Evolutionary conservation across 1,139 yeast genomes (phyloP), one percentile per base, ranked within the genome.

Genomic region (Nakaseomyces kungkrabaensis): DNA sequence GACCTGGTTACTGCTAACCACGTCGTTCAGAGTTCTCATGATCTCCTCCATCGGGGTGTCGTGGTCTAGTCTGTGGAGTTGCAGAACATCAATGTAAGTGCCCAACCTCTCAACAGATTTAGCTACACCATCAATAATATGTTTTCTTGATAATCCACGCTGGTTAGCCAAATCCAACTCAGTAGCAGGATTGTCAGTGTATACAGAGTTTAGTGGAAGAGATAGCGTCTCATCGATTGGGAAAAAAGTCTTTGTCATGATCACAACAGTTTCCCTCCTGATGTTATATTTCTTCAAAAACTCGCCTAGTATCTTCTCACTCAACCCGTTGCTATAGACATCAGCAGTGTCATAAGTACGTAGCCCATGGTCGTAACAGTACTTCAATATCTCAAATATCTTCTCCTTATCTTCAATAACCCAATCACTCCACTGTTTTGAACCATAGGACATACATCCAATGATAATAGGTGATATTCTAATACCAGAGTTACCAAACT

Each of bases 391-490:
- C 26, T 52, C 50, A 46, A 68, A 59, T 38, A 65, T 53, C 50
- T 58, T 43, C 43, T 70, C 66, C 50, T 69, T 68, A 44, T 68
- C 67, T 27, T 66, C 71, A 5, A 71, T 47, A 8, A 73, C 71
- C 78, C 78, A 74, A 24, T 66, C 68, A 6, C 61, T 69, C 72
- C 73, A 73, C 25, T 51, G 48, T 52, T 72, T 73, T 32, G 59
- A 52, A 7, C 80, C 80, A 54, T 62, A 76, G 4, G 76, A 62
- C 78, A 75, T 74, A 55, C 79, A 75, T 41, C 79, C 80, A 13
- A 75, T 72, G 47, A 76, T 68, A 27, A 76, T 58, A 43, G 71
- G 71, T n/a, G 79, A 71, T 32, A 76, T 65, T 50, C 68, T 65
- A 38, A 76, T 66, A 1, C 79, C 79, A 0, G 78, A 72, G 42